A percentile compares a stretch with the other conserved stretches of the same genome.
These are phyloP conservation scores for Laetiporus sulphureus DNA, from an alignment of 1,284 basidiomycete genomes.

Conservation along the genomic window DNA sequence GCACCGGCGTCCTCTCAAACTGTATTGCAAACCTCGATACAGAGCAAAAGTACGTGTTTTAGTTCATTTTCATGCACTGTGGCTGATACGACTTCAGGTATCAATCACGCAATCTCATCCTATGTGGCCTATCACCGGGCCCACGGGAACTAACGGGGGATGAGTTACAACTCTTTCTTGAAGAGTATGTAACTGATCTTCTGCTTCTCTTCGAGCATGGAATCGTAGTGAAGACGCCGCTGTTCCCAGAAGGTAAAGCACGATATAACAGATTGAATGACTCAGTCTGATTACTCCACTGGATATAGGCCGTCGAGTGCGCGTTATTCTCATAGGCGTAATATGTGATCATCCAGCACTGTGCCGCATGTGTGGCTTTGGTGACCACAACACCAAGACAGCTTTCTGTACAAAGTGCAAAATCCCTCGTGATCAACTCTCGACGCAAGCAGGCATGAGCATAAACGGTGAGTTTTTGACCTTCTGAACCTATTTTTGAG, in stretches of 20 bases:
- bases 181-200: constrained; percentile 13
- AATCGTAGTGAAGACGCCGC: constrained; percentile 12
- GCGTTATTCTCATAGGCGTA: constrained; percentile 19
- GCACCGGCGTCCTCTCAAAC: constrained; percentile 10
- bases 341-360: constrained; percentile 27
- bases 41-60: constrained; percentile 8
- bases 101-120: constrained; percentile 11
- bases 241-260: constrained; percentile 14
- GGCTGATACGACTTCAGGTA: constrained; percentile 8
- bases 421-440: constrained; percentile 12
- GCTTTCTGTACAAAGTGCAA: constrained; percentile 21
- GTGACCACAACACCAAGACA: constrained; percentile 17
- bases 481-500: no score
- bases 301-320: constrained; percentile 20
- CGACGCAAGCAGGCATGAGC: constrained; percentile 10
- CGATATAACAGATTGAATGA: background rate
- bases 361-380: constrained; percentile 24
- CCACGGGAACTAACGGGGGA: constrained; percentile 14
- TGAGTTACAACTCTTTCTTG: constrained; percentile 13
- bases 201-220: constrained; percentile 15
- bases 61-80: background rate
- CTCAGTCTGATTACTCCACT: background rate
- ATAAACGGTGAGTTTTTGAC: constrained; percentile 11
- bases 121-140: constrained; percentile 13
- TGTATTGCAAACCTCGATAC: constrained; percentile 12